A percentile compares a stretch with the other conserved stretches of the same genome.
phyloP scores from a whole-genome alignment of 441 rosid genomes.

The Arabidopsis hybrid region DNA sequence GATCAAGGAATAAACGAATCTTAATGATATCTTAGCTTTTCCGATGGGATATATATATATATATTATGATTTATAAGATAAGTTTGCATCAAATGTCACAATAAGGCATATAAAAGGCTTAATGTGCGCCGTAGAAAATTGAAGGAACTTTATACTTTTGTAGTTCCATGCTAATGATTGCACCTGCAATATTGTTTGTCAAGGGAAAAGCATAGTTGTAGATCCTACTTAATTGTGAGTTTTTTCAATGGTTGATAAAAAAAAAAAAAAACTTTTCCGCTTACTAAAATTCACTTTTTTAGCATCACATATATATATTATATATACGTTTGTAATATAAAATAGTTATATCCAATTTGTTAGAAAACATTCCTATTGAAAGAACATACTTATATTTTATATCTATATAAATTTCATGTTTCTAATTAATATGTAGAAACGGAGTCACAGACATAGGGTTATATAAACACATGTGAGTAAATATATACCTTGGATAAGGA shows the following conservation, averaged over 20 bases:
- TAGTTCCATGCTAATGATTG: conserved; percentile 43
- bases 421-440: neutral
- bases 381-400: neutral
- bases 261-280: neutral
- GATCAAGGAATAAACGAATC: neutral
- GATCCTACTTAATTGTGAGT: conserved; percentile 5
- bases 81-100: conserved; percentile 34
- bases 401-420: neutral
- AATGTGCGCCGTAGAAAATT: conserved; percentile 36
- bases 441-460: neutral
- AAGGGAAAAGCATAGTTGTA: conserved; percentile 25
- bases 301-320: neutral
- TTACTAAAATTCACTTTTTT: neutral
- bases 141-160: conserved; percentile 18
- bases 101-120: conserved; percentile 27
- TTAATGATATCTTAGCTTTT: conserved; percentile 10
- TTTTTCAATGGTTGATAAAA: neutral
- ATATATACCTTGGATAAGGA: conserved; percentile 86
- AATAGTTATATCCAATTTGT: neutral
- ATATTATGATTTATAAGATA: conserved; percentile 21
- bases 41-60: neutral
- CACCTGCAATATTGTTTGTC: conserved; percentile 30
- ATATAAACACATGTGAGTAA: neutral
- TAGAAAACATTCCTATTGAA: neutral
- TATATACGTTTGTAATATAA: neutral